Evolutionary conservation across 2,329 filamentous ascomycete species (phyloP).

Genomic region (Ophiostoma tasmaniense): DNA sequence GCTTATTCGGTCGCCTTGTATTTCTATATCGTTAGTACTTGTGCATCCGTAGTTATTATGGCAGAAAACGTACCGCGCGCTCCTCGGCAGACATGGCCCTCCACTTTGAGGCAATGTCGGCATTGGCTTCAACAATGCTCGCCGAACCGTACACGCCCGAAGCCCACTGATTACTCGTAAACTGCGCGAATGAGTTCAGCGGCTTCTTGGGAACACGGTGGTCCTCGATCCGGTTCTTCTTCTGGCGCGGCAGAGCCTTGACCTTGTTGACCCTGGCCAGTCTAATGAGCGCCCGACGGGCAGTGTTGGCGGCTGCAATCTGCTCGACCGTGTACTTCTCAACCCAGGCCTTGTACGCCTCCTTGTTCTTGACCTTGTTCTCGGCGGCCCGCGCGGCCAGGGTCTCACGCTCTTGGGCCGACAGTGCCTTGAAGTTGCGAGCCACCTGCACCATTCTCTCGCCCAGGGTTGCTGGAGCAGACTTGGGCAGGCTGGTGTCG

Average conservation of each 20-base stretch:
- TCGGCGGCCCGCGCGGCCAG: slow-evolving; percentile 29
- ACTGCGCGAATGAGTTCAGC: slow-evolving; percentile 29
- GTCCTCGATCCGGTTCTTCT: slow-evolving; percentile 33
- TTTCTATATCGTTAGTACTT: not conserved
- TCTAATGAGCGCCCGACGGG: slow-evolving; percentile 36
- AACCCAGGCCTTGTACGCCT: slow-evolving; percentile 40
- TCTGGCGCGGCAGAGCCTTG: slow-evolving; percentile 21
- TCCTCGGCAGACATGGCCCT: slow-evolving; percentile 33
- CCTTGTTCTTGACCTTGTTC: slow-evolving; percentile 36
- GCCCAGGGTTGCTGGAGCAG: slow-evolving; percentile 12
- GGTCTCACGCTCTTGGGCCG: slow-evolving; percentile 34
- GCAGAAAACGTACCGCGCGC: slow-evolving; percentile 32
- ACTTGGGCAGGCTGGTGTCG: slow-evolving; percentile 15
- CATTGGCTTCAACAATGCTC: slow-evolving; percentile 19
- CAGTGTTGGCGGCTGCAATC: slow-evolving; percentile 39
- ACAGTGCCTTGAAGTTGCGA: slow-evolving; percentile 33
- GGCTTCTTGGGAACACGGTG: slow-evolving; percentile 39
- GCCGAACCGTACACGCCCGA: slow-evolving; percentile 23
- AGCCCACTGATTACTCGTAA: slow-evolving; percentile 31
- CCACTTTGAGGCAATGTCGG: slow-evolving; percentile 33
- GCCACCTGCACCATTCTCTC: slow-evolving; percentile 25
- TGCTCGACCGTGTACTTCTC: slow-evolving; percentile 32
- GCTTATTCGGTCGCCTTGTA: not conserved
- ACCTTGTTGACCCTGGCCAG: slow-evolving; percentile 23
- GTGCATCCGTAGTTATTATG: not conserved